Conservation (phyloP, 345 rosid species). For the Schrenkiella parvula region DNA sequence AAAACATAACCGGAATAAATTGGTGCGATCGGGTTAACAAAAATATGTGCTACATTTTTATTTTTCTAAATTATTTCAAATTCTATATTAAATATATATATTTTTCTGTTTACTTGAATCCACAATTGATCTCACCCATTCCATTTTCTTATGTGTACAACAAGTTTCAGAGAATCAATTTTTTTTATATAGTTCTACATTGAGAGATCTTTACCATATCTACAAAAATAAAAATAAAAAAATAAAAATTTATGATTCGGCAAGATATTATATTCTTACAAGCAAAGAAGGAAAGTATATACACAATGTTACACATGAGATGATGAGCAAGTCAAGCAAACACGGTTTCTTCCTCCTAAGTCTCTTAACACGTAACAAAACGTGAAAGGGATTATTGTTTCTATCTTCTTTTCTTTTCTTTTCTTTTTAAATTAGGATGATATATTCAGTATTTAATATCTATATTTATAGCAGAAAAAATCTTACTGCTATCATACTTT, state of each 20-base stretch:
- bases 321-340: constrained; percentile 28
- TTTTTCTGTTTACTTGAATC: neutral
- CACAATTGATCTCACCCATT: neutral
- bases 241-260: neutral
- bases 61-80: too few relatives aligned
- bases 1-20: neutral
- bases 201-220: neutral
- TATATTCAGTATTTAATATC: too few relatives aligned
- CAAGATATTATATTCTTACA: neutral
- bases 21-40: neutral
- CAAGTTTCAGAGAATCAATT: neutral
- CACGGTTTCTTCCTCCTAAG: constrained; percentile 25
- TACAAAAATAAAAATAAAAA: neutral
- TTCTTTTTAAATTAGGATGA: neutral
- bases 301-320: constrained; percentile 1
- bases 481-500: neutral
- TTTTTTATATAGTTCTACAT: neutral
- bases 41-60: neutral
- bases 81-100: too few relatives aligned
- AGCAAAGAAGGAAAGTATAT: constrained; percentile 4
- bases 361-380: constrained; percentile 17
- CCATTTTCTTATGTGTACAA: neutral
- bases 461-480: too few relatives aligned
- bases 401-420: too few relatives aligned
- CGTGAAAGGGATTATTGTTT: constrained; percentile 31